Conservation (phyloP, 352 stramenopile genomes). For the Globisporangium heterothallicum region DNA sequence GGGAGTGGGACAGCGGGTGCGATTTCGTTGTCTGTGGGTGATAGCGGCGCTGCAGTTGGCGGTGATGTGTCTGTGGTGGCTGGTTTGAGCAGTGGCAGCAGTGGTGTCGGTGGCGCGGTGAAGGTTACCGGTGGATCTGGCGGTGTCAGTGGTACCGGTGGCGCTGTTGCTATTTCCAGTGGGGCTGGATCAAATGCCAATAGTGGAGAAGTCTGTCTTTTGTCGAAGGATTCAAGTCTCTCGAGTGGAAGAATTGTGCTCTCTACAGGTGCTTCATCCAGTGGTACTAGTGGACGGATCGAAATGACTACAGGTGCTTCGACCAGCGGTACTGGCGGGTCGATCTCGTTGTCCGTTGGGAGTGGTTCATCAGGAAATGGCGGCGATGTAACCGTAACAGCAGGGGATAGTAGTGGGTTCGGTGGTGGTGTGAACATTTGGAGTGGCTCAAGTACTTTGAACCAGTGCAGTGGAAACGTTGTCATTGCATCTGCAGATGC, state of each 20-base stretch:
- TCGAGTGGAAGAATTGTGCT: neutral
- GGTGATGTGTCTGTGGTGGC: conserved; percentile 1
- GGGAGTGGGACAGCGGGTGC: neutral
- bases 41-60: neutral
- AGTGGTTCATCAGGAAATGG: neutral
- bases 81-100: neutral
- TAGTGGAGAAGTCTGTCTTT: neutral
- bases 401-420: neutral
- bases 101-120: conserved; percentile 6
- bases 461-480: neutral
- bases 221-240: neutral
- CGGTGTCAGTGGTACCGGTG: neutral
- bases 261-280: neutral
- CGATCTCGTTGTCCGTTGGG: neutral
- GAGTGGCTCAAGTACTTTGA: neutral
- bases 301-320: neutral
- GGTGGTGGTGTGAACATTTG: neutral
- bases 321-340: neutral
- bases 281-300: neutral
- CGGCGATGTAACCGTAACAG: neutral
- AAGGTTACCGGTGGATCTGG: conserved; percentile 8
- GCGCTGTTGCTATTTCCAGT: neutral
- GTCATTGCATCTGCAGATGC: conserved; percentile 2
- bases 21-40: neutral
- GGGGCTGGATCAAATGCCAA: neutral